These are phyloP conservation scores for Macroventuria anomochaeta DNA, from an alignment of 2,329 filamentous ascomycete genomes.

Conservation along the genomic window DNA sequence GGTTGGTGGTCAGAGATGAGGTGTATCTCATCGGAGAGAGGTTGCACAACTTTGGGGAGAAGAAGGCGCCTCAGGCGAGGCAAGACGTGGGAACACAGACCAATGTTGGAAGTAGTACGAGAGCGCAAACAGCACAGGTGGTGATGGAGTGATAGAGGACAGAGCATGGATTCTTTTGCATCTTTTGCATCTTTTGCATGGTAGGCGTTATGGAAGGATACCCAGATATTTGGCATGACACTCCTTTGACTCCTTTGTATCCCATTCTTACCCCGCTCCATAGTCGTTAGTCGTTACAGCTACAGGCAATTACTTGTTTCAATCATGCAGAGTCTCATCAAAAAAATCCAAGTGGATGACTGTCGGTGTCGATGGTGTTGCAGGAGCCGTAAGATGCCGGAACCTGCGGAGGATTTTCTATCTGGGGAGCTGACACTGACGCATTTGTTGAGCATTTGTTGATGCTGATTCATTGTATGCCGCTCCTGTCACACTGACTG, in stretches of 20 bases:
- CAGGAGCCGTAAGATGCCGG: background rate
- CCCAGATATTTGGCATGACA: constrained; percentile 4
- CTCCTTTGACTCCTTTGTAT: constrained; percentile 11
- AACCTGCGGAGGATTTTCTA: background rate
- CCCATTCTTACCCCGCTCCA: background rate
- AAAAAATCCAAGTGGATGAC: too few relatives aligned
- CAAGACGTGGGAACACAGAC: constrained; percentile 2
- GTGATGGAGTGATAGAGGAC: background rate
- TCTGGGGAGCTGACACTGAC: constrained; percentile 2
- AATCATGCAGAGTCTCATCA: background rate
- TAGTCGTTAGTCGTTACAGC: background rate
- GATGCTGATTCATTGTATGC: too few relatives aligned
- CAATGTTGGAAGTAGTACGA: background rate
- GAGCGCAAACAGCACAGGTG: background rate
- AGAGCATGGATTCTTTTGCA: too few relatives aligned
- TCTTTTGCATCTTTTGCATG: too few relatives aligned
- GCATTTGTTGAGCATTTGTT: background rate
- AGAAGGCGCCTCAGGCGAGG: constrained; percentile 23
- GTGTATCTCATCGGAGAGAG: constrained; percentile 95
- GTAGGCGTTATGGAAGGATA: constrained; percentile 14
- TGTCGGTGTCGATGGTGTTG: too few relatives aligned
- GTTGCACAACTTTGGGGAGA: constrained; percentile 89
- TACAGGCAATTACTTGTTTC: background rate
- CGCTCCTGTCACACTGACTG: background rate
- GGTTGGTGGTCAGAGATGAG: constrained; percentile 84